A percentile compares a stretch with the other conserved stretches of the same genome.
Evolutionary conservation across 257 asterid genomes (phyloP).

Genomic region (Mentha longifolia): DNA sequence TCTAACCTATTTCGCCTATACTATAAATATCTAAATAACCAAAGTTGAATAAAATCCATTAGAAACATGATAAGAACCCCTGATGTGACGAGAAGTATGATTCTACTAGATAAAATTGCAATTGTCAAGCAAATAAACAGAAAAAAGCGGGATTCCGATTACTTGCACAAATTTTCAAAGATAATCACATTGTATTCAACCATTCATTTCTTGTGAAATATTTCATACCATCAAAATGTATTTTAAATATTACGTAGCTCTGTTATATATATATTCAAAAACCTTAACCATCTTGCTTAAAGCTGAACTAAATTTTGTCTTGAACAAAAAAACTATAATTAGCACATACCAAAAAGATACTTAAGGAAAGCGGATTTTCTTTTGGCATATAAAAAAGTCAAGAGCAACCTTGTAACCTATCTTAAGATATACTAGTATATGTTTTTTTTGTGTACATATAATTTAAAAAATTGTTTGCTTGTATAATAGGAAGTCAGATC

Average conservation of each 20-base stretch:
- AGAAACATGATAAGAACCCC: not conserved
- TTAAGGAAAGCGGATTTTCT: not conserved
- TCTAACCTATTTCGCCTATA: no score
- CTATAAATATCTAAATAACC: not conserved
- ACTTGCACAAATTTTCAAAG: not conserved
- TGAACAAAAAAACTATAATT: not conserved
- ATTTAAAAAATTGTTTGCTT: not conserved
- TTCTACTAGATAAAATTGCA: not conserved
- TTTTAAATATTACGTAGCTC: not conserved
- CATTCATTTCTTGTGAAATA: not conserved
- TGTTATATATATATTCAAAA: not conserved
- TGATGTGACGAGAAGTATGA: not conserved
- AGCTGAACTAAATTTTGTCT: no score
- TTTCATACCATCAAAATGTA: not conserved
- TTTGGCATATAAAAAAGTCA: not conserved
- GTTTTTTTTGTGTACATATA: not conserved
- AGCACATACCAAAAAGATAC: no score
- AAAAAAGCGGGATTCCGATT: not conserved
- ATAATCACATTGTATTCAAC: not conserved
- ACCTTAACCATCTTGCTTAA: no score
- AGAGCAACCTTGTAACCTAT: not conserved
- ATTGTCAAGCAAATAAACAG: no score
- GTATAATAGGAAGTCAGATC: no score
- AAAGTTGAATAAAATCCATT: not conserved
- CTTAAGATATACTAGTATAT: not conserved